These are phyloP conservation scores for Panicum miliaceum DNA, from an alignment of 176 grass and related monocot species.

Conservation along the genomic window DNA sequence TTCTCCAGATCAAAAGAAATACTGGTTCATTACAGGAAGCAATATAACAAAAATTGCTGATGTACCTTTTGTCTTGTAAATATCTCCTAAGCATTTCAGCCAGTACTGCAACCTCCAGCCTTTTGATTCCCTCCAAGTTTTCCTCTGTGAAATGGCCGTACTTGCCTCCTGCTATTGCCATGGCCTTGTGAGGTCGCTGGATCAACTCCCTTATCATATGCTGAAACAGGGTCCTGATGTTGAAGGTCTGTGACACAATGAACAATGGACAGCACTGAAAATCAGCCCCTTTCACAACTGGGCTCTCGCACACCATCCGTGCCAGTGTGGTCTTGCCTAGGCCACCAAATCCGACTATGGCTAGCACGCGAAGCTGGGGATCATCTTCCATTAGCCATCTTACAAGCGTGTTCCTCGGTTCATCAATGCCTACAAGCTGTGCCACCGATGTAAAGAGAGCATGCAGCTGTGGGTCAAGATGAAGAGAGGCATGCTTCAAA, in stretches of 20 bases:
- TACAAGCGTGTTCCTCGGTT: slow-evolving; percentile 29
- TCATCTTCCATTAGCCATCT: slow-evolving; percentile 30
- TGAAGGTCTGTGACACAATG: slow-evolving; percentile 46
- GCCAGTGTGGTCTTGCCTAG: slow-evolving; percentile 47
- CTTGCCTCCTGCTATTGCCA: slow-evolving; percentile 17
- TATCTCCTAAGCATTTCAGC: slow-evolving; percentile 41
- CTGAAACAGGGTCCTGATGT: slow-evolving; percentile 36
- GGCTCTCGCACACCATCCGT: slow-evolving; percentile 44
- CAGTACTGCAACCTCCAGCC: slow-evolving; percentile 28
- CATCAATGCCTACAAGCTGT: slow-evolving; percentile 48
- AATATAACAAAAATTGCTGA: neutral
- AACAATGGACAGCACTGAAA: slow-evolving; percentile 45
- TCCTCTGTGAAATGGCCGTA: neutral
- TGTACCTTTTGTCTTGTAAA: slow-evolving; percentile 52
- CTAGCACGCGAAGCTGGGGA: slow-evolving; percentile 23
- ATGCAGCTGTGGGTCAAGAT: slow-evolving; percentile 31
- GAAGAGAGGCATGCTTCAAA: slow-evolving; percentile 4
- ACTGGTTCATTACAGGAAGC: neutral
- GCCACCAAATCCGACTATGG: slow-evolving; percentile 48
- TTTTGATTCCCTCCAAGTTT: slow-evolving; percentile 32
- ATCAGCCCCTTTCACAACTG: slow-evolving; percentile 12
- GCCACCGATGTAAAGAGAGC: slow-evolving; percentile 52
- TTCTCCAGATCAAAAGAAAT: neutral
- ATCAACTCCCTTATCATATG: slow-evolving; percentile 41
- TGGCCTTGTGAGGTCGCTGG: slow-evolving; percentile 15